Base-by-base conservation (phyloP, 805 yeast genomes). In the Suhomyces faveliae region DNA sequence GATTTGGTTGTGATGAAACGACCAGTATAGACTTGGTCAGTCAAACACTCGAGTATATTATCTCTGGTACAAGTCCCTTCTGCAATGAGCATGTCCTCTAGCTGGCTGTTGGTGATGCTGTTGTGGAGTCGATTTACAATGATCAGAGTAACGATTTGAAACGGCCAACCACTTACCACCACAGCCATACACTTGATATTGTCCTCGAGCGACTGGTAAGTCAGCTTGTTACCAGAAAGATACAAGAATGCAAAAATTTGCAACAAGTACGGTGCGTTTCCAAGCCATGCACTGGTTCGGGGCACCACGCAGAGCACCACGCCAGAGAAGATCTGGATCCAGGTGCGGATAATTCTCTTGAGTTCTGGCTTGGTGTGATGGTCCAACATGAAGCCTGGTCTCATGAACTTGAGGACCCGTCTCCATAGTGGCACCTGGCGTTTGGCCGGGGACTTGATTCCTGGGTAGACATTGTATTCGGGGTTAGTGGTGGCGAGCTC, bases 51-150 rank as follows among this genome's bases (percentile, higher is more conserved):
- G 3, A 41, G 13, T 4, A 58, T 48, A 38, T 55, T 53, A 3
- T 54, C 64, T 5, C 27, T 46, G 1, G 62, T 51, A 47, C 73
- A 68, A 2, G 29, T 15, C 0, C 71, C 71, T 35, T 63, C 66
- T 1, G 22, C 39, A 21, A 67, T 56, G 15, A 64, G 49, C 9
- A 41, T 35, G 3, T 33, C 37, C 6, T 52, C 56, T 20, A 63
- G 29, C 8, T 58, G 52, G n/a, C 40, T 49, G 12, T 42, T 9
- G 3, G 70, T 55, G 35, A 63, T 62, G 40, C 55, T 57, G 19
- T 65, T 67, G 23, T 64, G 58, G 12, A 68, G 42, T 22, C 50
- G 45, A 30, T 54, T 52, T 35, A 59, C 46, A 30, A 68, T 66
- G n/a, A 57, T 56, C 55, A 56, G 52, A 17, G 63, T 58, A 4